Percentiles rank a stretch among this genome's conserved stretches.
phyloP scores from a whole-genome alignment of 2,329 filamentous ascomycete genomes.

The Arthrinium phaeospermum region DNA sequence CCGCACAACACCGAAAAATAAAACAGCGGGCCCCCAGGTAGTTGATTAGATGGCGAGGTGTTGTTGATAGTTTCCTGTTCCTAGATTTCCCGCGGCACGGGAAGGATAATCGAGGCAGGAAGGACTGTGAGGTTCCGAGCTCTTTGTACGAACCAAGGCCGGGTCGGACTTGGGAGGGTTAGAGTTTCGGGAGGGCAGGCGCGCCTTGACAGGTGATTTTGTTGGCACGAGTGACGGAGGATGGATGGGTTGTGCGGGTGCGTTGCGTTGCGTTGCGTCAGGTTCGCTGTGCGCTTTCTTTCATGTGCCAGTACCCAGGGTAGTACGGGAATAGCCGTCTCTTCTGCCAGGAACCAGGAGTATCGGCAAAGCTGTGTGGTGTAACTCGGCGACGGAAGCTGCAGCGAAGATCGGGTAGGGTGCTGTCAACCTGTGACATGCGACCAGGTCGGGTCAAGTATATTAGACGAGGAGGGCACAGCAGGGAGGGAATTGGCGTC shows the following conservation, averaged over 20 bases:
- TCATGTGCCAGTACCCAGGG: background rate
- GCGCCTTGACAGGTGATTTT: conserved; percentile 16
- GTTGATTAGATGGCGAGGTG: background rate
- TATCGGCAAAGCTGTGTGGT: background rate
- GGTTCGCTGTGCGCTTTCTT: conserved; percentile 6
- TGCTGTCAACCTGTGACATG: conserved; percentile 30
- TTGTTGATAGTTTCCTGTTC: background rate
- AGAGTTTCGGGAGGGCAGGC: background rate
- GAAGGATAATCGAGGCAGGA: conserved; percentile 6
- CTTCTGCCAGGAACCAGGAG: background rate
- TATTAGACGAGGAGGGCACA: background rate
- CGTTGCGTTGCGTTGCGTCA: background rate
- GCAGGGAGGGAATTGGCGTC: background rate
- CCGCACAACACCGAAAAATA: background rate
- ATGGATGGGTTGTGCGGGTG: background rate
- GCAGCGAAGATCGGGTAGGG: conserved; percentile 18
- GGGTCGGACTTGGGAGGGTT: background rate
- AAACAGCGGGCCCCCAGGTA: background rate
- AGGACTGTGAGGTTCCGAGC: background rate
- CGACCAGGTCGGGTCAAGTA: conserved; percentile 29
- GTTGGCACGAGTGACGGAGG: conserved; percentile 3
- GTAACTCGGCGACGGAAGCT: background rate
- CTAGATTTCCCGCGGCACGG: background rate
- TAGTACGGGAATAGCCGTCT: background rate
- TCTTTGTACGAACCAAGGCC: background rate